Percentiles rank a stretch among this genome's conserved stretches.
Conservation (phyloP, 345 rosid genomes). For the Arabis hirsuta region DNA sequence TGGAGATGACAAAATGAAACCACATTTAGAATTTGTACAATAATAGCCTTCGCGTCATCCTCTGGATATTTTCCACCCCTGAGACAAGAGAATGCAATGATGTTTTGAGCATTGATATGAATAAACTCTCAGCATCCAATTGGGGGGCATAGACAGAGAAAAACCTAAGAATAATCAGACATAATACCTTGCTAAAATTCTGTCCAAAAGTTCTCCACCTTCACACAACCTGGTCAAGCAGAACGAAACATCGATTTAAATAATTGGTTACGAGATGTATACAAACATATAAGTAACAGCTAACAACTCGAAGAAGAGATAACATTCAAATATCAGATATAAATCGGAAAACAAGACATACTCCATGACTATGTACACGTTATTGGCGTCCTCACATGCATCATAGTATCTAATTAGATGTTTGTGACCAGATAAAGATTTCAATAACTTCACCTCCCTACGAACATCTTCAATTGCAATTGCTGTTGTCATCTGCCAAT, state of each 20-base stretch:
- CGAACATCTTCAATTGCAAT: conserved; percentile 92
- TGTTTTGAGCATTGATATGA: conserved; percentile 1
- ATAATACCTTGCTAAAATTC: conserved; percentile 75
- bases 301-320: neutral
- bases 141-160: neutral
- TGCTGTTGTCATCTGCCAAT: conserved; percentile 85
- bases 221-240: conserved; percentile 68
- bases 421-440: conserved; percentile 75
- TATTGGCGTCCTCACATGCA: conserved; percentile 85
- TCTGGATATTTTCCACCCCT: conserved; percentile 85
- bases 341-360: conserved; percentile 55
- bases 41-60: conserved; percentile 77
- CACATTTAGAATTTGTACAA: conserved; percentile 72
- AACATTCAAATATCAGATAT: conserved; percentile 12
- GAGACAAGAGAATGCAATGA: conserved; percentile 19
- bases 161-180: neutral
- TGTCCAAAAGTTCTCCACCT: conserved; percentile 87
- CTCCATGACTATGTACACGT: conserved; percentile 94
- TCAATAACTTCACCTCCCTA: conserved; percentile 82
- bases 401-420: conserved; percentile 74
- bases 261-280: neutral
- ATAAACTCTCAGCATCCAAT: neutral
- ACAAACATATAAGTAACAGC: neutral
- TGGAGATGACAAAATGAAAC: conserved; percentile 91
- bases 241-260: conserved; percentile 19